These are phyloP conservation scores for Laguncularia racemosa DNA, from an alignment of 345 rosid species.

Conservation along the genomic window DNA sequence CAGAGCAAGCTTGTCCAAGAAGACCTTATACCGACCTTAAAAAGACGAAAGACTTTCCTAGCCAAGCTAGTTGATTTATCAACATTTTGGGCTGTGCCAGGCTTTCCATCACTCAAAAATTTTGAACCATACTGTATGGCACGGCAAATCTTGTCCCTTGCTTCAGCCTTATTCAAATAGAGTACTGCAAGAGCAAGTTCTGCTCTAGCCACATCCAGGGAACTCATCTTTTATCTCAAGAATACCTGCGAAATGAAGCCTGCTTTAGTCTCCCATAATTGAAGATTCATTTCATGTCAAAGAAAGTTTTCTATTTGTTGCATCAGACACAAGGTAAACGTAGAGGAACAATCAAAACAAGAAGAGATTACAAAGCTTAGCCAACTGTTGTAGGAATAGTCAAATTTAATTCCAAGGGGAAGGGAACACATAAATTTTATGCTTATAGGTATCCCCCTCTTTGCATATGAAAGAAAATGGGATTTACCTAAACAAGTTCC, in stretches of 20 bases:
- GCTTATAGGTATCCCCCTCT: no score
- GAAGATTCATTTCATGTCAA: no score
- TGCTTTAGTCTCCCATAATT: no score
- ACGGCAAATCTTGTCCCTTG: slow-evolving; percentile 99
- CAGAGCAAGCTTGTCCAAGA: not conserved
- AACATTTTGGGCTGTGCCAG: slow-evolving; percentile 92
- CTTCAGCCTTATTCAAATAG: slow-evolving; percentile 93
- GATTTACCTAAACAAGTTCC: no score
- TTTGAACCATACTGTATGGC: slow-evolving; percentile 97
- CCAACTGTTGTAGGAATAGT: no score
- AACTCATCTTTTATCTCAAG: slow-evolving; percentile 50
- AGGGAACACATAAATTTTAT: no score
- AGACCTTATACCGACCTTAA: slow-evolving; percentile 45
- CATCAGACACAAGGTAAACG: not conserved
- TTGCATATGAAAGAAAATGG: no score
- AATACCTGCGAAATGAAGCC: slow-evolving; percentile 10
- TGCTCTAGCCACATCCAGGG: slow-evolving; percentile 71
- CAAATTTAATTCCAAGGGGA: no score
- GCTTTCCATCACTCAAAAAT: slow-evolving; percentile 79
- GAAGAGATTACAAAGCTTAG: slow-evolving; percentile 15
- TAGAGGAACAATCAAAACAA: slow-evolving; percentile 22
- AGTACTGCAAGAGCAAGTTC: slow-evolving; percentile 81
- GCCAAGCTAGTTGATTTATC: slow-evolving; percentile 96
- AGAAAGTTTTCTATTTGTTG: no score
- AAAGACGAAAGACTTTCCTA: slow-evolving; percentile 93